Conservation (phyloP, 305 asterid species). For the Solanum hybrid region DNA sequence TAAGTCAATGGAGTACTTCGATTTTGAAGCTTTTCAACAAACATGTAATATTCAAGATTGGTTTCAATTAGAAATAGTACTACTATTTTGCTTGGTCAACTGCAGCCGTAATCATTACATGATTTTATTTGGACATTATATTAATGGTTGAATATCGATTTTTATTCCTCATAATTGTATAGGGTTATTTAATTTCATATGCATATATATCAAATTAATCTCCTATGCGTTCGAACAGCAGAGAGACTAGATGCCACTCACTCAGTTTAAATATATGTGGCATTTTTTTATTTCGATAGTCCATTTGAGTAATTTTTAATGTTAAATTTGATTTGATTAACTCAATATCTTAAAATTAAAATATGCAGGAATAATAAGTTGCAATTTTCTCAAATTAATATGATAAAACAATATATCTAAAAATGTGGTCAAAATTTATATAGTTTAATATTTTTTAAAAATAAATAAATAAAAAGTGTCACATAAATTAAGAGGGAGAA, state of each 20-base stretch:
- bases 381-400: neutral
- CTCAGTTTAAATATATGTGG: neutral
- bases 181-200: neutral
- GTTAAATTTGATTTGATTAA: neutral
- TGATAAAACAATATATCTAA: neutral
- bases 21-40: neutral
- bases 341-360: neutral
- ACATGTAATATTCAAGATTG: neutral
- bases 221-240: neutral
- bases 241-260: neutral
- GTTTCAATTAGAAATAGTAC: neutral
- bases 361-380: neutral
- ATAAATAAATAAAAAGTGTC: neutral
- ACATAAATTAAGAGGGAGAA: neutral
- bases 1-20: neutral
- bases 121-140: neutral
- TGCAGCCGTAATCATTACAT: neutral
- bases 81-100: neutral
- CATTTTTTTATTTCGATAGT: neutral
- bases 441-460: neutral
- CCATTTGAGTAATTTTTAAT: accelerated
- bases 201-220: neutral
- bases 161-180: neutral
- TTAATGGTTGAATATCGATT: neutral
- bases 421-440: neutral